Base-by-base conservation (phyloP, 1,139 yeast species). In the Kazachstania sp. region DNA sequence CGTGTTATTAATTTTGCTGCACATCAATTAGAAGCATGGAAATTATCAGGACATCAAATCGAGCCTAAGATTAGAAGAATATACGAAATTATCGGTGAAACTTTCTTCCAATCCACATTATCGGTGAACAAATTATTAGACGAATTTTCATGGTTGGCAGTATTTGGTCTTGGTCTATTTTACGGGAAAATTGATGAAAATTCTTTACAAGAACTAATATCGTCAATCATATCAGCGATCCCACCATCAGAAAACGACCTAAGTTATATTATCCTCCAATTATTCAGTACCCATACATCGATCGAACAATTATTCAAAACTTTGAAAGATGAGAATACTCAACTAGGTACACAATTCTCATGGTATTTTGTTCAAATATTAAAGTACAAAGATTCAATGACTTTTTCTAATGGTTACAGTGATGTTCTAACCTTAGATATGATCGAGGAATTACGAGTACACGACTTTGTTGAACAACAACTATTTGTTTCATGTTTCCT, bases 21-120 rank as follows among this genome's bases (percentile, higher is more conserved):
- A 6, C 65, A 68, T 35, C 96, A 88, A 63, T 65, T 90, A 20
- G 67, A 69, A 3, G 78, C 74, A 44, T 90, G 97, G 97, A 50
- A 53, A 18, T 40, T 56, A n/a, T 45, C 54, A 9, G 64, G 65
- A 2, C 49, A 52, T 28, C 51, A 51, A 18, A 54, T 63, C 13
- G 59, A 61, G 37, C 49, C 51, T 1, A 67, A 75, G 6, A 65
- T 86, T 28, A 61, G 78, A 6, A 78, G 79, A 50, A 71, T 86
- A 0, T 83, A 82, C 62, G 78, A 78, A 52, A 66, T 90, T 3
- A 69, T 90, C 19, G 70, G 84, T 1, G 95, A 95, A 3, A 69
- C 73, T 2, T 66, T 70, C 4, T 68, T 63, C 28, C 62, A 61
- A 7, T 64, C 56, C n/a, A 49, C 54, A 8, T 9, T 39, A 15